phyloP scores from a whole-genome alignment of 2,329 filamentous ascomycete genomes.

The Pseudogymnoascus sp. region DNA sequence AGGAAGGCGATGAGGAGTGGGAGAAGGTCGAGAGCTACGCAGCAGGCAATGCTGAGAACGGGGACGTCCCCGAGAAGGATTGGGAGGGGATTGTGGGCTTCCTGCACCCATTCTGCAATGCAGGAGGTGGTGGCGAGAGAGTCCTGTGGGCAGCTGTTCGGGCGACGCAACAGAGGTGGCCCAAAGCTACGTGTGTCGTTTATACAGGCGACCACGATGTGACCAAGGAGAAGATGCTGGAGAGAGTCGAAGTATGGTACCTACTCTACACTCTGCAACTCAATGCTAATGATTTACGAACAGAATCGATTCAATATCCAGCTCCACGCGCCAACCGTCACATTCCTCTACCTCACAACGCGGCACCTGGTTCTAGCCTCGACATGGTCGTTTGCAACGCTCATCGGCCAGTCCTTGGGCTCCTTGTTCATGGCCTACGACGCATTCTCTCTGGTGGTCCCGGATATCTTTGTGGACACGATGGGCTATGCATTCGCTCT shows the following conservation, averaged over 20 bases:
- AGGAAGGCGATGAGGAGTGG: slow-evolving; percentile 38
- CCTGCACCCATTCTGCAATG: slow-evolving; percentile 98
- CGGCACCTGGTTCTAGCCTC: slow-evolving; percentile 77
- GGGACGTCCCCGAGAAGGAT: slow-evolving; percentile 41
- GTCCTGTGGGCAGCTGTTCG: slow-evolving; percentile 94
- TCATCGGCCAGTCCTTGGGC: slow-evolving; percentile 87
- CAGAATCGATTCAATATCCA: slow-evolving; percentile 86
- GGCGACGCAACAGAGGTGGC: slow-evolving; percentile 82
- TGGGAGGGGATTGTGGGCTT: slow-evolving; percentile 89
- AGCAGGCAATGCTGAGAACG: slow-evolving; percentile 37
- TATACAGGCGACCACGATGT: slow-evolving; percentile 94
- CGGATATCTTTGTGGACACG: slow-evolving; percentile 92
- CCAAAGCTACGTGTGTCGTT: slow-evolving; percentile 78
- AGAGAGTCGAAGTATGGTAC: slow-evolving; percentile 57
- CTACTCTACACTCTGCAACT: background rate
- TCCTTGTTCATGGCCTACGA: slow-evolving; percentile 84
- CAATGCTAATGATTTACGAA: slow-evolving; percentile 12
- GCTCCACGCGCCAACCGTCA: slow-evolving; percentile 71
- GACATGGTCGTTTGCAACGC: slow-evolving; percentile 85
- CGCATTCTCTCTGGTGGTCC: slow-evolving; percentile 82
- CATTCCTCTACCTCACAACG: slow-evolving; percentile 85
- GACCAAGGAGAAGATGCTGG: slow-evolving; percentile 69
- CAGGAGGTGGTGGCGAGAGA: slow-evolving; percentile 88
- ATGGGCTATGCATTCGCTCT: slow-evolving; percentile 96
- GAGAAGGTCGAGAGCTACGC: slow-evolving; percentile 56